Conservation (phyloP, 768 basidiomycete species). For the Infundibulicybe gibba region DNA sequence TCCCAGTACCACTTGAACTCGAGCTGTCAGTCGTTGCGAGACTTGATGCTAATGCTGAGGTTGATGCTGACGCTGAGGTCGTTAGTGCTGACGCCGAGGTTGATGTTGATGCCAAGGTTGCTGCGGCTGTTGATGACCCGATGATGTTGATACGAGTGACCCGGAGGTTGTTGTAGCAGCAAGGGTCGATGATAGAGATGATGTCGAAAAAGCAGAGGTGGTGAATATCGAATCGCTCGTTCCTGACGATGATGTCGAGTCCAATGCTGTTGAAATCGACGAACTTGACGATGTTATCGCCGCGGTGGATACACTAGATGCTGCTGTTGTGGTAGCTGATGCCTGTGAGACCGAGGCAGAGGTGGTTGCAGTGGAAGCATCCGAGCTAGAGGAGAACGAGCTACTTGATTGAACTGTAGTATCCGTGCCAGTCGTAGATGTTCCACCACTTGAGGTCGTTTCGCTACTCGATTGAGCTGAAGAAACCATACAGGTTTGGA, state of each 20-base stretch:
- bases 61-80: slow-evolving; percentile 8
- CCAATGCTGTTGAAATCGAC: too few relatives aligned
- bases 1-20: too few relatives aligned
- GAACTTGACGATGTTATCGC: slow-evolving; percentile 3
- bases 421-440: slow-evolving; percentile 18
- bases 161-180: too few relatives aligned
- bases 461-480: slow-evolving; percentile 10
- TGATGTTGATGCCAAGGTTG: neutral
- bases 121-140: neutral
- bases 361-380: slow-evolving; percentile 8
- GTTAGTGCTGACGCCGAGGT: slow-evolving; percentile 10
- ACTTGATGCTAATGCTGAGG: neutral
- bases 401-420: slow-evolving; percentile 6
- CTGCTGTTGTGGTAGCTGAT: slow-evolving; percentile 5
- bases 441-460: slow-evolving; percentile 11
- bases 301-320: slow-evolving; percentile 7
- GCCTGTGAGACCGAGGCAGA: slow-evolving; percentile 3
- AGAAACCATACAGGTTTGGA: slow-evolving; percentile 38
- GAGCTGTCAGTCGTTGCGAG: too few relatives aligned
- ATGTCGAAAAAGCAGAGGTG: neutral
- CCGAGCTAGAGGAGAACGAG: slow-evolving; percentile 11
- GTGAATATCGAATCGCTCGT: too few relatives aligned
- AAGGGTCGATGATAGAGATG: neutral
- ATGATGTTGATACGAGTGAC: too few relatives aligned
- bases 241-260: too few relatives aligned